Percentiles rank a stretch among this genome's conserved stretches.
Conservation (phyloP, 305 asterid genomes). For the Fraxinus sp. region DNA sequence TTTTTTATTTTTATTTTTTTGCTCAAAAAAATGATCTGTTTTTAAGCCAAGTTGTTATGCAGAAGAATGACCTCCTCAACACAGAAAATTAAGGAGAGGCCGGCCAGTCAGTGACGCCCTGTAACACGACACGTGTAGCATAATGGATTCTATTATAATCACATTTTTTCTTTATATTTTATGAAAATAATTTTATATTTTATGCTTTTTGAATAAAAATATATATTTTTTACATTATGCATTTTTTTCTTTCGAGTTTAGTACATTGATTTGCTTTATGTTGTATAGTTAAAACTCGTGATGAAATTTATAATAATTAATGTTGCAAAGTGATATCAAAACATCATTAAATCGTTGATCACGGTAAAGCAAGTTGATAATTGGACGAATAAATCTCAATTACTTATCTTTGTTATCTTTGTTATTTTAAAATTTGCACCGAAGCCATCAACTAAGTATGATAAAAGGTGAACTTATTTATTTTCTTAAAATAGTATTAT, state of each 20-base stretch:
- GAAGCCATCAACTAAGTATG: neutral
- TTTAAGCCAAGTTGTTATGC: conserved; percentile 11
- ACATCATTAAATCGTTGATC: neutral
- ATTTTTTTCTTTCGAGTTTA: no score
- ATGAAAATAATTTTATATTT: no score
- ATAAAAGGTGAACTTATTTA: neutral
- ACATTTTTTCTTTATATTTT: no score
- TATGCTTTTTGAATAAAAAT: neutral
- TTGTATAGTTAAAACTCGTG: neutral
- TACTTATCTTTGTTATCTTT: neutral
- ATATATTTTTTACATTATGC: neutral
- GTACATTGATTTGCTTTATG: neutral
- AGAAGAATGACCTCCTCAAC: conserved; percentile 27
- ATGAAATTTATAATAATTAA: neutral
- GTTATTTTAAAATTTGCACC: neutral
- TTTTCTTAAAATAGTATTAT: no score
- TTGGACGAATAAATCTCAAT: neutral
- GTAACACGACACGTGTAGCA: neutral
- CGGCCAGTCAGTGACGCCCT: neutral
- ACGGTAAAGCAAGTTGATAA: neutral
- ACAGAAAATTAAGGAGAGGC: conserved; percentile 27
- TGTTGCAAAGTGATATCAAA: neutral
- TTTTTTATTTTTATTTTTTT: neutral
- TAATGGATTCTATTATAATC: neutral
- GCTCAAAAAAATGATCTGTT: neutral